Base-by-base conservation (phyloP, 208 protist species). In the Wallacemonas sp. region DNA sequence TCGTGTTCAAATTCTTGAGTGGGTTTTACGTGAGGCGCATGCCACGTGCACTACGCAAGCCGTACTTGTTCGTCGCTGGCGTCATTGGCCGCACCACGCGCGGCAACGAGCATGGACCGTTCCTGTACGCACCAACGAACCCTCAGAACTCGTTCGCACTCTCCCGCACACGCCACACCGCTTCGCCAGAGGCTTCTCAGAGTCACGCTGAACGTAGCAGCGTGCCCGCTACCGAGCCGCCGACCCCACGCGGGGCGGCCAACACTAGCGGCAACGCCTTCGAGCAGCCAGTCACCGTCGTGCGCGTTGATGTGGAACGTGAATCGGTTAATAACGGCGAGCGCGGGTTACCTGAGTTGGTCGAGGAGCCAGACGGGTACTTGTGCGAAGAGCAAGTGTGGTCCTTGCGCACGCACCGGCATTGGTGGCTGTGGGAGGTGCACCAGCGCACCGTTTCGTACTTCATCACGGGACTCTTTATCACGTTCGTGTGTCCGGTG, bases 401-500 rank as follows among this genome's bases (percentile, higher is more conserved):
- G 82, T 85, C 79, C 1, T 75, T 83, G 34, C 70, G 75, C 24
- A 88, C 79, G 21, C 81, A 91, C 53, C 38, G 57, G 39, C 85
- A 91, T 55, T 91, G 81, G 77, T 88, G 81, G 85, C 62, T 88
- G 29, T 91, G 85, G 82, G 85, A 91, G 45, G 66, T 80, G 8
- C 81, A 91, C 58, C 41, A 61, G 63, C 72, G 67, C 33, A 73
- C 68, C 17, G 26, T 88, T 32, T 82, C 79, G 1, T 91, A 89
- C 61, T 66, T 79, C 8, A 45, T 76, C 1, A 76, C 72, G 15
- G 81, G 76, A 26, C 75, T 88, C 41, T 24, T 82, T 9, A 54
- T 76, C 44, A 45, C 53, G 3, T 87, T 76, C 52, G 71, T 87
- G 21, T 76, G 65, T 39, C 75, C 79, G 29, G 45, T 81, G 17